Evolutionary conservation across 768 basidiomycete species (phyloP).

Genomic region (Porpolomopsis calyptriformis): DNA sequence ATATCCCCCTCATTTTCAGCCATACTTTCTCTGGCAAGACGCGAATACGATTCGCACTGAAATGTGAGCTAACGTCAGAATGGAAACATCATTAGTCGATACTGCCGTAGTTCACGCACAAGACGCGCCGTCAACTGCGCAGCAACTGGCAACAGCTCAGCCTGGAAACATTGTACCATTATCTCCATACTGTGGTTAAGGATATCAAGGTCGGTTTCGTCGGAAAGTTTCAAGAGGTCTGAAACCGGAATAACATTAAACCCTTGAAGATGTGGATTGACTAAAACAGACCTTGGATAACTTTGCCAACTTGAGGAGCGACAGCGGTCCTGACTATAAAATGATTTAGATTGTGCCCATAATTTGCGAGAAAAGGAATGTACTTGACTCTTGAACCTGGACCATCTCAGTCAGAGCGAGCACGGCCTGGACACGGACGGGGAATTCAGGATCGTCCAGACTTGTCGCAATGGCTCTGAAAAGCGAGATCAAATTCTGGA

Average conservation of each 20-base stretch:
- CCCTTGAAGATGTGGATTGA: background rate
- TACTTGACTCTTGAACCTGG: constrained; percentile 50
- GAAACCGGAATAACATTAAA: background rate
- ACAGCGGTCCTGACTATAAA: constrained; percentile 54
- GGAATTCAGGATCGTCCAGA: constrained; percentile 69
- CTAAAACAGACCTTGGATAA: constrained; percentile 59
- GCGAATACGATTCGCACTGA: constrained; percentile 75
- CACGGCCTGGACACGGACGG: constrained; percentile 76
- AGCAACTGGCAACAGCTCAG: constrained; percentile 76
- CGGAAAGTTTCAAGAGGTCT: constrained; percentile 84
- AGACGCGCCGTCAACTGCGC: constrained; percentile 68
- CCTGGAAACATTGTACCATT: constrained; percentile 79
- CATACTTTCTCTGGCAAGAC: constrained; percentile 62
- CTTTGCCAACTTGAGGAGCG: constrained; percentile 70
- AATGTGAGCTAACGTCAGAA: background rate
- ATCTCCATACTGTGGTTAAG: constrained; percentile 75
- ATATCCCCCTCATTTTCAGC: constrained; percentile 40
- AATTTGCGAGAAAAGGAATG: constrained; percentile 12
- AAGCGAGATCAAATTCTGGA: constrained; percentile 49
- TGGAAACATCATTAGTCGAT: background rate
- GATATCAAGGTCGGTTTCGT: constrained; percentile 83
- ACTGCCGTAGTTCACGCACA: constrained; percentile 32
- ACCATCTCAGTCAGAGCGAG: constrained; percentile 74
- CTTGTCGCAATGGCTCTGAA: constrained; percentile 56
- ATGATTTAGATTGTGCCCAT: background rate